Evolutionary conservation across 768 basidiomycete species (phyloP).

Genomic region (Lepiota brunneoincarnata): DNA sequence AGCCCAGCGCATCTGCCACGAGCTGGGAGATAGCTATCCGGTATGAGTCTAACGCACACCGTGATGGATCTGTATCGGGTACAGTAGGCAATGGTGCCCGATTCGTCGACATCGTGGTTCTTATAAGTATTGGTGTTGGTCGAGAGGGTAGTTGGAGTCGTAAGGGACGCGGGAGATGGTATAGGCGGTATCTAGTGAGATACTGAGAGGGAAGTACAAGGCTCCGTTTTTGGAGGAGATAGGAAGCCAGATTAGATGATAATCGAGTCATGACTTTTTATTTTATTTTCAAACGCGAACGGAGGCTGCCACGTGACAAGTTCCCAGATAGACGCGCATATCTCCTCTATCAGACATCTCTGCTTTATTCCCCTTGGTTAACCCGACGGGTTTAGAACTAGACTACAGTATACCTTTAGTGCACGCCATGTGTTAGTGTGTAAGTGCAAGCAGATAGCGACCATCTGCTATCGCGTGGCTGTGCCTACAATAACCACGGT

Average conservation of each 20-base stretch:
- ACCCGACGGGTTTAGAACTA: too few relatives aligned
- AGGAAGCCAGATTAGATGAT: not conserved
- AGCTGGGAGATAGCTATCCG: conserved; percentile 76
- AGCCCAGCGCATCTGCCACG: conserved; percentile 61
- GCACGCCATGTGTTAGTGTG: too few relatives aligned
- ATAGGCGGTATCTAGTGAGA: not conserved
- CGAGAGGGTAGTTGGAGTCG: too few relatives aligned
- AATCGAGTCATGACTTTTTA: not conserved
- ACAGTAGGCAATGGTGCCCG: conserved; percentile 29
- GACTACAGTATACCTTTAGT: too few relatives aligned
- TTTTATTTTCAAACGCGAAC: too few relatives aligned
- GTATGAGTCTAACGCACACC: conserved; percentile 73
- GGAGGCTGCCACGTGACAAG: too few relatives aligned
- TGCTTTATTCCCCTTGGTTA: too few relatives aligned
- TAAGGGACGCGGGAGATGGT: not conserved
- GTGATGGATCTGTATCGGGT: conserved; percentile 56
- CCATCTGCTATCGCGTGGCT: too few relatives aligned
- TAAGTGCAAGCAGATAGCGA: too few relatives aligned
- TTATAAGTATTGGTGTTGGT: not conserved
- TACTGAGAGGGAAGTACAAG: not conserved
- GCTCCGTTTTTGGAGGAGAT: not conserved
- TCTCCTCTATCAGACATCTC: too few relatives aligned
- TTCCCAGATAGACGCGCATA: too few relatives aligned
- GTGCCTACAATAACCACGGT: not conserved
- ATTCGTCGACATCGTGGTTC: conserved; percentile 2